Base-by-base conservation (phyloP, 805 yeast genomes). In the Barnettozyma sucrosica region DNA sequence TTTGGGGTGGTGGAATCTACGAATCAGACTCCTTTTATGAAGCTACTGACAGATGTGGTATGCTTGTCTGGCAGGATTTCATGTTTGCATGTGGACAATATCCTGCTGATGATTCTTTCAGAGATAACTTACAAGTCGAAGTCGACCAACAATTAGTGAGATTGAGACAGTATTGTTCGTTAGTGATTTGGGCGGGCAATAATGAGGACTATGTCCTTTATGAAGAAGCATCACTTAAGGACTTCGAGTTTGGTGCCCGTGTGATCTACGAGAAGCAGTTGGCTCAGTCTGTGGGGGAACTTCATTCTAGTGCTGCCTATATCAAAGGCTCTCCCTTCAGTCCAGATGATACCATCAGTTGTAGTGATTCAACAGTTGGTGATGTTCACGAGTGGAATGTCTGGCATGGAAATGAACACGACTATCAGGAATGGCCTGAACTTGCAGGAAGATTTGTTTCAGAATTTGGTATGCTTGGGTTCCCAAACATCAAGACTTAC, bases 11-110 rank as follows among this genome's bases (percentile, higher is more conserved):
- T 16, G 57, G 57, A 14, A 26, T 54, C 37, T 54, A 54, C 36
- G 57, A 54, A 21, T 16, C 44, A 16, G 54, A 52, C n/a, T 21
- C 44, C 18, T 49, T 54, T 26, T 52, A 52, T 38, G 43, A 47
- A n/a, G 38, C 41, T 9, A 48, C 55, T 41, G 56, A 55, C 33
- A 39, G 38, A 32, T 32, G 46, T 6, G 58, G 59, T 57, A 45
- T 77, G 10, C 40, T 77, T 54, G 71, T 77, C 8, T 77, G 80
- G 79, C 81, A 77, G 46, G 81, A 77, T 54, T 74, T 76, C 56
- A 71, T 76, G 79, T 76, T 77, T 65, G 80, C 77, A 2, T 76
- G 81, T 62, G 81, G 79, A 1, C 75, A 70, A 43, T 77, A 77
- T 50, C 81, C 80, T 4, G 74, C 66, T 5, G 64, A 71, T 51